Percentiles rank a stretch among this genome's conserved stretches.
These are phyloP conservation scores for Pestalotiopsis sp. DNA, from an alignment of 2,329 filamentous ascomycete species.

Conservation along the genomic window DNA sequence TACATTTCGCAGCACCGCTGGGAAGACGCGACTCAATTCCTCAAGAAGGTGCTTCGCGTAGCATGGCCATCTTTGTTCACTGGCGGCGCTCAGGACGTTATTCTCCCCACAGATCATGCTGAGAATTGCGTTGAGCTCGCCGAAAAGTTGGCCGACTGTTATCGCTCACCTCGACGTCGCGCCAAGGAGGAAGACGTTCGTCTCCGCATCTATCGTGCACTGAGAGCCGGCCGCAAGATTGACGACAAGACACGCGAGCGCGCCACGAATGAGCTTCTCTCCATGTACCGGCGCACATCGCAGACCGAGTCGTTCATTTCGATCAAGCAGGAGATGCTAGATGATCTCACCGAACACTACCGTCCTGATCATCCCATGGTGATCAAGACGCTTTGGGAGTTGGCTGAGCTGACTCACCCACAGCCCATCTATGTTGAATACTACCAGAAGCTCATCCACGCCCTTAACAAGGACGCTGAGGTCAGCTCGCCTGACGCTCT, in stretches of 20 bases:
- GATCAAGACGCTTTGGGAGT: constrained; percentile 37
- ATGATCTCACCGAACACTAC: constrained; percentile 38
- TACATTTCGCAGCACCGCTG: constrained; percentile 50
- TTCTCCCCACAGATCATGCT: constrained; percentile 42
- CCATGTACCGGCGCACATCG: constrained; percentile 32
- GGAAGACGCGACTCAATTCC: constrained; percentile 46
- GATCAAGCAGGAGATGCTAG: constrained; percentile 40
- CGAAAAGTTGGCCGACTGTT: constrained; percentile 47
- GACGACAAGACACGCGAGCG: constrained; percentile 10
- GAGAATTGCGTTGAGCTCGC: constrained; percentile 50
- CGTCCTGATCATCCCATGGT: constrained; percentile 36
- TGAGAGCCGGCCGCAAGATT: constrained; percentile 3
- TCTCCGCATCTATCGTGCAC: constrained; percentile 15
- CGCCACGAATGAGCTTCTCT: constrained; percentile 29
- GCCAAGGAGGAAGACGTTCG: constrained; percentile 38
- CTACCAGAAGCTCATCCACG: constrained; percentile 38
- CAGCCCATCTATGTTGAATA: constrained; percentile 33
- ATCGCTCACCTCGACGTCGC: constrained; percentile 38
- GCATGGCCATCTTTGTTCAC: constrained; percentile 51
- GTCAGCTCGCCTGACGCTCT: constrained; percentile 38
- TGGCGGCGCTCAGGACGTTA: constrained; percentile 44
- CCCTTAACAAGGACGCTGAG: constrained; percentile 38
- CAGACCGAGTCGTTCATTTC: constrained; percentile 36
- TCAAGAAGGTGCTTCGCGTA: constrained; percentile 45
- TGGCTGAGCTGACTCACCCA: constrained; percentile 24